Evolutionary conservation across 2,329 filamentous ascomycete genomes (phyloP), one percentile per base, ranked within the genome.

Genomic region (Alternaria metachromatica): DNA sequence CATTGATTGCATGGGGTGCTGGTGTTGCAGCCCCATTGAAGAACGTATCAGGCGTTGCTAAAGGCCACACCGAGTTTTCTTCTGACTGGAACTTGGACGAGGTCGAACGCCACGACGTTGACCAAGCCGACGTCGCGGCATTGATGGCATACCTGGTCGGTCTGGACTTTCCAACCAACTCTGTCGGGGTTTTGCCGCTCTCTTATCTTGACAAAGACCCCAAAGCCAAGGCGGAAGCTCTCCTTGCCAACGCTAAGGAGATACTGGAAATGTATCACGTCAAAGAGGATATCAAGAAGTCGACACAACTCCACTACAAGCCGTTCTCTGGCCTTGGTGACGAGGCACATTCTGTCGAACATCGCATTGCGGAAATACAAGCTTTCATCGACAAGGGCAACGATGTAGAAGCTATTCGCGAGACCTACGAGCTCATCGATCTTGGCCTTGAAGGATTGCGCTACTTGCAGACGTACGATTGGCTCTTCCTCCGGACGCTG

Each of bases 381-480:
- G 77, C 83, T 10, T 81, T 93, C 8, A 95, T 98, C 58, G 83
- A 88, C 13, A 81, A 82, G 10, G 89, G 87, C 8, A 84, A 87
- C 49, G 89, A 90, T 67, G 89, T 95, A 60, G 87, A 92, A 70
- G 93, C 95, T 2, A 97, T 98, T 71, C 84, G 88, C 61, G 87
- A 92, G 72, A 93, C 92, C 2, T 89, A 91, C 45, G 87, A 89
- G 26, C 84, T 99, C 13, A 92, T 98, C 64, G 87, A 91, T 63
- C 82, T 92, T 55, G 91, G 89, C 2, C 85, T 99, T 1, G 87
- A 93, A 65, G 96, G 96, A 8, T 83, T 99, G 64, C 88, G 96
- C 55, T 99, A 99, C 78, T 86, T 99, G 25, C 96, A 99, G 80
- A 99, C 94, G 0, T 99, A 99, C 74, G 96, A 99, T 82, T 99